phyloP scores from a whole-genome alignment of 2,329 filamentous ascomycete genomes.

The Ceratocystis papillata region DNA sequence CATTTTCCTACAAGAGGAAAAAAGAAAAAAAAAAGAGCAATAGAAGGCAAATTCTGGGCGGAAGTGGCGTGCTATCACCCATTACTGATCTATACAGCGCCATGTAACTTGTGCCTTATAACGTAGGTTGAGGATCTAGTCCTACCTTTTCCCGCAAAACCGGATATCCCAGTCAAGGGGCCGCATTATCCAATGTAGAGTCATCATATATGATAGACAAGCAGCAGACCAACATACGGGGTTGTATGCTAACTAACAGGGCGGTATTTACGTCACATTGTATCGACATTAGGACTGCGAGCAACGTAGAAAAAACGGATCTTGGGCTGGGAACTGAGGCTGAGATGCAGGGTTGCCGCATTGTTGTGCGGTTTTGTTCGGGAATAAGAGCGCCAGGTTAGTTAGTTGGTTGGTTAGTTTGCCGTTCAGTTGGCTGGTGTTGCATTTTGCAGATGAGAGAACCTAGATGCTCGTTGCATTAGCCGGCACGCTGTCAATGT shows the following conservation, averaged over 20 bases:
- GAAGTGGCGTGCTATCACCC: neutral
- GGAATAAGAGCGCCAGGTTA: neutral
- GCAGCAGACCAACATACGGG: too few relatives aligned
- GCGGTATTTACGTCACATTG: neutral
- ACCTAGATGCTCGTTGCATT: neutral
- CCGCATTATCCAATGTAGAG: neutral
- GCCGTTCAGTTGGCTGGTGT: neutral
- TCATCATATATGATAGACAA: neutral
- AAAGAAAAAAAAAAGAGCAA: too few relatives aligned
- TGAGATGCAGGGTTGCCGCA: neutral
- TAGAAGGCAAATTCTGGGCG: too few relatives aligned
- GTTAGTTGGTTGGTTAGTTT: neutral
- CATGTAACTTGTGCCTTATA: neutral
- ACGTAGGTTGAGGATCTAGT: neutral
- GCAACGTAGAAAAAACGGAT: neutral
- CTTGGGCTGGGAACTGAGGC: neutral
- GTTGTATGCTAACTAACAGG: neutral
- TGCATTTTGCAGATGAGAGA: neutral
- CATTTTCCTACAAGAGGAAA: too few relatives aligned
- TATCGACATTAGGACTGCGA: neutral
- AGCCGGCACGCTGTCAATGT: neutral
- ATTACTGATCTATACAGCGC: neutral
- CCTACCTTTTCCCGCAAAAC: neutral
- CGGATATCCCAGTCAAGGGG: constrained; percentile 5
- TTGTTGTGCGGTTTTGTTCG: constrained; percentile 1